Evolutionary conservation across 108 stramenopile genomes (phyloP), one percentile per base, ranked within the genome.

Genomic region (Cylindrotheca fusiformis): DNA sequence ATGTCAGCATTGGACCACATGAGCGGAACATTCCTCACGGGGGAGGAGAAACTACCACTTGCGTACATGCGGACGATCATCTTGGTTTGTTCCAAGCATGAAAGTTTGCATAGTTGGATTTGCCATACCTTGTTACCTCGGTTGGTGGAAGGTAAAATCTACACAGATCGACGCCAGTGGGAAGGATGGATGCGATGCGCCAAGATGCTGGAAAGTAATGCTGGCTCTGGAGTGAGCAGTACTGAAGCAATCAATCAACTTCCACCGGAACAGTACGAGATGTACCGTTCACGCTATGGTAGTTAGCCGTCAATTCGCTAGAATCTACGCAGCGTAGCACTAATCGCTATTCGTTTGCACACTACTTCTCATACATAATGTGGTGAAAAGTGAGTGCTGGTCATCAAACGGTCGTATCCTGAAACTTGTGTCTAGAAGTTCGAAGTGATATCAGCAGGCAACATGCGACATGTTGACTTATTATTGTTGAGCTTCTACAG

Each of bases 171-270:
- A 20, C 66, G 92, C 14, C 88, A 88, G 26, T 93, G 92, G 92
- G 92, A 87, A 66, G 92, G 92, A 18, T 93, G 92, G 92, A 93
- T 93, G 92, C 73, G 92, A 55, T 93, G 88, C 65, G 92, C 88
- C 27, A 86, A 85, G 51, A 90, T 88, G 85, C 75, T 93, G 25
- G 86, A 93, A 46, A 82, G 78, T 51, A 81, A 63, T 27, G 75
- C 76, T 17, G 86, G 85, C 17, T 68, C 58, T 24, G 87, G 87
- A 4, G 86, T 81, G 18, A 84, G 83, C 56, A 86, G 83, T 60
- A 52, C 67, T 21, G 75, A 85, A 28, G 92, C 86, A 0, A 86
- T 93, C 62, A 28, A 79, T 17, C 70, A 77, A 28, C 74, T 93
- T 32, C 92, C 88, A 52, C 66, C 70, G 41, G 92, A 88, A 32